Conservation (phyloP, 1,284 basidiomycete species). For the Pholiota adiposa region DNA sequence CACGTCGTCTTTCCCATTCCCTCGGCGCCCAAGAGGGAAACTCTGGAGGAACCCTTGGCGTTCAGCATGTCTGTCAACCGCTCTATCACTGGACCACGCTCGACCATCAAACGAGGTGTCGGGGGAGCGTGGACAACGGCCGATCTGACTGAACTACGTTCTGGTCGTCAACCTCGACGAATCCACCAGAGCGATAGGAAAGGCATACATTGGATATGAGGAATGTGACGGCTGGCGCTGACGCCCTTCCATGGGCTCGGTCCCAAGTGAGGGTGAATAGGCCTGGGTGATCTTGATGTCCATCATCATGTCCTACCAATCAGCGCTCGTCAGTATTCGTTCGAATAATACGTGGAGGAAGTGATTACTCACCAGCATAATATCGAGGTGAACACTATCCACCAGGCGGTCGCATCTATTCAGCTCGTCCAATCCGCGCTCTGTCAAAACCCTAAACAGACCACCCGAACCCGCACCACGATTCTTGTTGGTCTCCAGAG, state of each 20-base stretch:
- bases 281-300: not conserved
- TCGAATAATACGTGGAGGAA: not conserved
- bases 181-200: not conserved
- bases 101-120: not conserved
- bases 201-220: not conserved
- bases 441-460: not conserved
- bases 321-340: not conserved
- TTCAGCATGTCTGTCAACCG: not conserved
- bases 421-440: not conserved
- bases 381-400: not conserved
- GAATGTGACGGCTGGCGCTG: not conserved
- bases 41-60: not conserved
- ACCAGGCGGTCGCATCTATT: conserved; percentile 6
- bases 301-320: not conserved
- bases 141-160: not conserved
- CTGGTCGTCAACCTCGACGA: not conserved
- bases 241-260: not conserved
- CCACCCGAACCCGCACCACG: not conserved
- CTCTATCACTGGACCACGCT: not conserved
- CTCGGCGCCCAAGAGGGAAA: conserved; percentile 3
- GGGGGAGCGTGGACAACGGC: not conserved
- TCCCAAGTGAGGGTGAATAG: not conserved
- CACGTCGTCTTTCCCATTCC: conserved; percentile 6
- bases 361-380: not conserved
- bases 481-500: not conserved